Base-by-base conservation (phyloP, 139 green algal genomes). In the Pycnococcus provasolii region DNA sequence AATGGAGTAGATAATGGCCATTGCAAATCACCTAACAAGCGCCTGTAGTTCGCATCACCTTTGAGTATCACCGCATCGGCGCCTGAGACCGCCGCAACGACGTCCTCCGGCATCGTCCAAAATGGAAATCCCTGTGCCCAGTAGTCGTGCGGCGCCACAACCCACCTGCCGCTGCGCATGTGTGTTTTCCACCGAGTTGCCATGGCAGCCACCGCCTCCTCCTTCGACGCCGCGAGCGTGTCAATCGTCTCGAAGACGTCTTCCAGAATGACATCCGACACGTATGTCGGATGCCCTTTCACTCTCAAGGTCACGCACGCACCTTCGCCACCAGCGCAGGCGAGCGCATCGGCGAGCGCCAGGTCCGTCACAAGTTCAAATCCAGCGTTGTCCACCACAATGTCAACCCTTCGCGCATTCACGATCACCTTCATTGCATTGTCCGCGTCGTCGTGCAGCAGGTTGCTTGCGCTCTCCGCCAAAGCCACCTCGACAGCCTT, bases 1-100 rank as follows among this genome's bases (percentile, higher is more conserved):
- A 78, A 78, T 9, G 61, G 61, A 3, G 42, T 60, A 44, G 53
- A 42, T n/a, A 71, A 43, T 1, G 50, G 9, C 63, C 68, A 80
- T 15, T 67, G 44, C 8, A 48, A 2, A 44, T 80, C 74, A 3
- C 67, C 67, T 2, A 80, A 57, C 15, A 76, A 58, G 42, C 74
- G 64, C 0, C 74, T 57, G 74, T 80, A 80, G 59, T 80, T 80
- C 39, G 74, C 74, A 42, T 80, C 74, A 42, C 74, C 74, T 57
- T 79, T 79, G 40, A 79, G 57, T 47, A 79, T 52, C 0, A 64
- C 45, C 8, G 74, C 40, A 37, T 26, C 40, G 1, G 46, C 50
- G 3, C 3, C 15, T 3, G 50, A 40, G 7, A 76, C 46, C n/a
- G 66, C 48, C 0, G 42, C 62, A 37, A 3, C 3, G 5, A 75